These are phyloP conservation scores for Poronia punctata DNA, from an alignment of 495 filamentous ascomycete species.

Conservation along the genomic window DNA sequence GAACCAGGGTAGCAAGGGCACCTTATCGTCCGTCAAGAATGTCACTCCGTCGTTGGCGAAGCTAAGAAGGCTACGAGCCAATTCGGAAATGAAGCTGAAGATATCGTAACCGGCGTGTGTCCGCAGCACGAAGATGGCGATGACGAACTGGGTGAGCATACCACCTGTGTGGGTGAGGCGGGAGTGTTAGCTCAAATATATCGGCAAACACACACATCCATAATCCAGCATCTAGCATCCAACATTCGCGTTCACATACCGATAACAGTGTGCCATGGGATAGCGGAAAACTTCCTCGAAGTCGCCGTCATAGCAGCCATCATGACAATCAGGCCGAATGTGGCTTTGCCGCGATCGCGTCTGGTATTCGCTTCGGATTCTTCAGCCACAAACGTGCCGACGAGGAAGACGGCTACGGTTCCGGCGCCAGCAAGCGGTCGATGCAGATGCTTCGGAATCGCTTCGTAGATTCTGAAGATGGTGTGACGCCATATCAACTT, in stretches of 20 bases:
- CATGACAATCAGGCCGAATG: conserved; percentile 74
- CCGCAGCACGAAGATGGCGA: conserved; percentile 80
- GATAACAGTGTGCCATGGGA: conserved; percentile 84
- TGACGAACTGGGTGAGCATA: conserved; percentile 80
- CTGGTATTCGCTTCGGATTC: conserved; percentile 71
- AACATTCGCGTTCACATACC: conserved; percentile 26
- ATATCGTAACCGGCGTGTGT: conserved; percentile 75
- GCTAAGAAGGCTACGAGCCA: conserved; percentile 62
- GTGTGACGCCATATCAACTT: conserved; percentile 60
- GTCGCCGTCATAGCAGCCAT: conserved; percentile 58
- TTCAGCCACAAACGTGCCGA: conserved; percentile 65
- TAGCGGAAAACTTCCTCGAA: conserved; percentile 61
- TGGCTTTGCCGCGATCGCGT: conserved; percentile 66
- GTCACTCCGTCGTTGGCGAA: conserved; percentile 62
- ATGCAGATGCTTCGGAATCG: conserved; percentile 57
- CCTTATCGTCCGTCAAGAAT: conserved; percentile 57
- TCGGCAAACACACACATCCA: too few species aligned
- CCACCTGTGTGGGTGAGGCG: conserved; percentile 46
- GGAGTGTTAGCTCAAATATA: conserved; percentile 4
- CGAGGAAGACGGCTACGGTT: conserved; percentile 60
- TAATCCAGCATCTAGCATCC: too few species aligned
- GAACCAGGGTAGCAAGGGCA: conserved; percentile 52
- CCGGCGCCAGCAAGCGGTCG: conserved; percentile 51
- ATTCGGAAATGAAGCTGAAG: conserved; percentile 72
- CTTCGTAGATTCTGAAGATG: conserved; percentile 41